Base-by-base conservation (phyloP, 2,329 filamentous ascomycete species). In the Didymosphaeria variabile region DNA sequence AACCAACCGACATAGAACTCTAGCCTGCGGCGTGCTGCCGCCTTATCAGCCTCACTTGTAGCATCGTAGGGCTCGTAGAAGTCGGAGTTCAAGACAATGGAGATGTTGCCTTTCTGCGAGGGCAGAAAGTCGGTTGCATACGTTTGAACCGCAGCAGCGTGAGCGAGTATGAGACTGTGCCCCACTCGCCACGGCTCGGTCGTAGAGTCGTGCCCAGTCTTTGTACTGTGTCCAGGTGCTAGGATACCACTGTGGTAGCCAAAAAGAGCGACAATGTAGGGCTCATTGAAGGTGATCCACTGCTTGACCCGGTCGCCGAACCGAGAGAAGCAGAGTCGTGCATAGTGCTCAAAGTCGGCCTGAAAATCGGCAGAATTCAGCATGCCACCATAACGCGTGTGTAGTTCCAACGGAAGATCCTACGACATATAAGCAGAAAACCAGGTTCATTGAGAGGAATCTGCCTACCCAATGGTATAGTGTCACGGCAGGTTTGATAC, bases 211-310 rank as follows among this genome's bases (percentile, higher is more conserved):
- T 55, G 55, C 21, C 58, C 58, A 8, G 46, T 60, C 6, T 52
- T 34, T 32, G 52, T 55, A 34, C 59, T 51, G 44, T 61, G 59
- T 13, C 62, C 59, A 80, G 53, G 53, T 17, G 53, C 53, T 6
- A 55, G 53, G 31, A 55, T 55, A 36, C 53, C 53, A 12, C 53
- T 55, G 26, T 55, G 62, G 45, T 61, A 55, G 19, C 45, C 62
- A 21, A 61, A 83, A 58, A 93, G 88, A 57, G 89, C 86, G 62
- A 77, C n/a, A 69, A 77, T 93, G 8, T 76, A 77, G 10, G 79
- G 79, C 57, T 81, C 78, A 45, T 80, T 81, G 65, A 80, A 76
- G 0, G 77, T 80, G 2, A 79, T 67, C 78, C 78, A 81, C 17
- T 79, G 67, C 0, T 78, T 78, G 0, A 81, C 78, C 5, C 76